Base-by-base conservation (phyloP, 2,329 filamentous ascomycete species). In the Ascochyta rabiei region DNA sequence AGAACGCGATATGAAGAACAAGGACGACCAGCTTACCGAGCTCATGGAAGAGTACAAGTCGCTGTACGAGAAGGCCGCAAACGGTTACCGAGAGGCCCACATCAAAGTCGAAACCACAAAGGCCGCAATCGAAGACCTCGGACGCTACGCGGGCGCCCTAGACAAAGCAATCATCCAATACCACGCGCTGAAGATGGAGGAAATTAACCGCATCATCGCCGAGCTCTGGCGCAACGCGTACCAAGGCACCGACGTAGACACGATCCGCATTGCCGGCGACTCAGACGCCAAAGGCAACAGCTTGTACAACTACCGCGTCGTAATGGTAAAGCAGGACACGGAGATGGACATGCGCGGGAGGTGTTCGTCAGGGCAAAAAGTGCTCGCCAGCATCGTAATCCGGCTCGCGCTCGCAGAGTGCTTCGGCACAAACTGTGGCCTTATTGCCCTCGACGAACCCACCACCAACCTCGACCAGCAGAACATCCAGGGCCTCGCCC, bases 341-440 rank as follows among this genome's bases (percentile, higher is more conserved):
- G 95, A 99, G 76, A 96, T 99, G 92, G 95, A 99, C 78, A 99
- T 99, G 95, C 91, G 95, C 59, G 96, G 95, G 1, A 90, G 95
- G 50, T 99, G 95, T 81, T 96, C 90, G 63, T 95, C 95, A 1
- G 95, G 95, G 3, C 95, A 99, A 75, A 97, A 96, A 77, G 93
- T 99, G 24, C 85, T 99, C 24, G 95, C 95, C 4, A 92, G 89
- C 75, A 99, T 99, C 78, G 96, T 99, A 76, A 97, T 99, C 75
- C 93, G 95, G 1, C 85, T 99, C 24, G 95, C 96, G 12, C 84
- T 99, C 41, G 95, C 95, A 3, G 95, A 99, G 76, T 96, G 92
- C 66, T 99, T 99, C 73, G 95, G 95, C 62, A 86, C 93, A 68
- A 96, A 96, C 72, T 99, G 96, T 76, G 95, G 95, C 16, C 84